A percentile compares a stretch with the other conserved stretches of the same genome.
Evolutionary conservation across 176 grass and related monocot species (phyloP).

Genomic region (Stipa capillata): DNA sequence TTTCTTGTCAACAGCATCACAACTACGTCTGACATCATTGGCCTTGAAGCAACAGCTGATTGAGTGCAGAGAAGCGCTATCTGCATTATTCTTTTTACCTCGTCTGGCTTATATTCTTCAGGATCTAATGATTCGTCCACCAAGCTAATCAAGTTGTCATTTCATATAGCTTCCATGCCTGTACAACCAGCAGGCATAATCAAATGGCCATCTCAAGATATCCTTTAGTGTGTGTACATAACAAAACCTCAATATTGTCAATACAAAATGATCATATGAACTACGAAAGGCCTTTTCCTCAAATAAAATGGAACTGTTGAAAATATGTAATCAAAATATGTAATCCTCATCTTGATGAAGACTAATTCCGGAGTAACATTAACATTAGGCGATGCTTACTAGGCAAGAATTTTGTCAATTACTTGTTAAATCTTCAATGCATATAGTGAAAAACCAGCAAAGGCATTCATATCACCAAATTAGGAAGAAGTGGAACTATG

Average conservation of each 20-base stretch:
- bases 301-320: background rate
- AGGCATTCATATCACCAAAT: background rate
- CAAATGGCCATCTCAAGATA: constrained; percentile 1
- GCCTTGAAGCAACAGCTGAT: constrained; percentile 49
- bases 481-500: background rate
- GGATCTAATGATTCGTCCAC: constrained; percentile 52
- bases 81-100: constrained; percentile 52
- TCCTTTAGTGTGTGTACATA: background rate
- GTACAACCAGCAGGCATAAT: constrained; percentile 8
- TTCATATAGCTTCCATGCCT: constrained; percentile 79
- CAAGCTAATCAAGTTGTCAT: constrained; percentile 36
- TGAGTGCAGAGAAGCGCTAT: constrained; percentile 87
- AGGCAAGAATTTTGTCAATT: background rate
- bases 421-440: background rate
- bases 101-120: constrained; percentile 41
- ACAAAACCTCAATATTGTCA: constrained; percentile 4
- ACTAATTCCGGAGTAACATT: background rate
- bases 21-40: constrained; percentile 70
- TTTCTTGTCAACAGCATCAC: constrained; percentile 55
- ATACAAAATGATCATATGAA: background rate
- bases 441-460: constrained; percentile 5
- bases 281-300: background rate
- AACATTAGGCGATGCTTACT: background rate
- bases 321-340: no score
- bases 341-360: background rate